Evolutionary conservation across 2,329 filamentous ascomycete species (phyloP), one percentile per base, ranked within the genome.

Genomic region (Ascosphaera pollenicola): DNA sequence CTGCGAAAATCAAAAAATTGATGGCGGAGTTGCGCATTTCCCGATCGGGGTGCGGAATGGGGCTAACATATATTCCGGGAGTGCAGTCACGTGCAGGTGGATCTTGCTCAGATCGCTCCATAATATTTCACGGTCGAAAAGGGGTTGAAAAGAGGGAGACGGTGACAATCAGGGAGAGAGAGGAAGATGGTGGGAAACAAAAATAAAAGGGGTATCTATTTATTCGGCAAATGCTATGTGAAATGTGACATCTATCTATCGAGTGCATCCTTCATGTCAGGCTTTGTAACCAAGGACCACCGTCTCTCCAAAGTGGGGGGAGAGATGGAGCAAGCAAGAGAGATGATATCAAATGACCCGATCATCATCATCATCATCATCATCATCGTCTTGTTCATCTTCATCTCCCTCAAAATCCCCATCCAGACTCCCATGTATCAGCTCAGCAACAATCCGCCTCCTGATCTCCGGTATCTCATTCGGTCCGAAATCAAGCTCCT

Each of bases 371-470:
- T 24, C 21, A 24, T 10, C 10, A 4, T 24, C 21, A 24, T 10
- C 10, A 24, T 42, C 31, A 39, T 26, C 10, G 5, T 24, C 21
- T 5, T 10, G 4, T 5, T 42, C 31, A 39, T 26, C 17, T 34
- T 17, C 35, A 39, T 19, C 46, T 48, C 5, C 39, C 34, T 51
- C 50, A 40, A 63, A 61, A 10, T 60, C 60, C 26, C 56, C 60
- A 16, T 53, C 49, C 17, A 66, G 56, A 3, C 59, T 60, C 3
- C 61, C 60, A 42, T 57, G 59, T 41, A 63, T 53, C 35, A 65
- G 46, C 46, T 66, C 63, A 4, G 60, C 63, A 35, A 65, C 60
- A 36, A 66, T 64, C 44, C 63, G 58, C 44, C 47, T 50, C 36
- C 63, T 55, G 43, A 65, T 51, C 15, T 55, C 42, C 8, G 47